Percentiles rank a stretch among this genome's conserved stretches.
Conservation (phyloP, 2,329 filamentous ascomycete species). For the Colletotrichum chrysophilum region DNA sequence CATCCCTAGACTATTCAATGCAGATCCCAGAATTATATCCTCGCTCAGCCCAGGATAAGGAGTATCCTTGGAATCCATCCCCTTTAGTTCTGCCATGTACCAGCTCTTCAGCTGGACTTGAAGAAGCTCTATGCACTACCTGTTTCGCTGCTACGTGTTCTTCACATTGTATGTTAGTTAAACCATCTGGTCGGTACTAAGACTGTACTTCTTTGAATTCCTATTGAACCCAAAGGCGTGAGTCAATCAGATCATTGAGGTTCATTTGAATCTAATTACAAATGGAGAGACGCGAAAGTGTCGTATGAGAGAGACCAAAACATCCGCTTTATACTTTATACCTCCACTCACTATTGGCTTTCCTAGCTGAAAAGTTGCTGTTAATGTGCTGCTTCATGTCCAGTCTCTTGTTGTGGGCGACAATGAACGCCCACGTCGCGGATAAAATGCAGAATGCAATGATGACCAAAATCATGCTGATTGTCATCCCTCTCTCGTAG, state of each 20-base stretch:
- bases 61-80: too few species aligned
- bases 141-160: too few species aligned
- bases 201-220: not conserved
- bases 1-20: too few species aligned
- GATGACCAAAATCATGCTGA: slow-evolving; percentile 10
- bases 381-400: not conserved
- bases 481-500: slow-evolving; percentile 21
- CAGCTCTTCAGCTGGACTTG: too few species aligned
- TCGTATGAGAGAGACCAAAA: not conserved
- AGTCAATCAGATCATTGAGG: not conserved
- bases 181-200: not conserved
- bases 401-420: slow-evolving; percentile 2
- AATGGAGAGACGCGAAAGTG: not conserved
- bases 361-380: not conserved
- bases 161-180: too few species aligned
- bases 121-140: too few species aligned
- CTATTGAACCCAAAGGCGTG: not conserved
- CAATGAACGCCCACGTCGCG: slow-evolving; percentile 13
- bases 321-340: not conserved
- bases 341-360: not conserved
- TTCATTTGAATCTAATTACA: not conserved
- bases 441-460: not conserved
- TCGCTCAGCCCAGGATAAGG: too few species aligned
- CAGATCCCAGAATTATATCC: too few species aligned
- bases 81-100: too few species aligned